These are phyloP conservation scores for Dentipellis fragilis DNA, from an alignment of 768 basidiomycete species.

Conservation along the genomic window DNA sequence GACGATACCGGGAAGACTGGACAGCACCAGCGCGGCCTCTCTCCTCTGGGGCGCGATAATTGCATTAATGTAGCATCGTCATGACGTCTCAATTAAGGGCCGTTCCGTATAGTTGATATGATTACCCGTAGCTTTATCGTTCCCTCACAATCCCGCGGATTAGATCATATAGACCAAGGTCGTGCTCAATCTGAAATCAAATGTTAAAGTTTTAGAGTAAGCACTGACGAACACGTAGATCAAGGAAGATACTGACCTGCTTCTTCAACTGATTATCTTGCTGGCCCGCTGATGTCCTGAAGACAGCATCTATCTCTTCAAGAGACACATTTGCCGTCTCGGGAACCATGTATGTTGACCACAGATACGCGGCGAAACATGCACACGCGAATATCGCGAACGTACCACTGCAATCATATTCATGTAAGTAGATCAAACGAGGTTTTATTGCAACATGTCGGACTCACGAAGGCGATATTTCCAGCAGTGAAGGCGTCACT, in stretches of 20 bases:
- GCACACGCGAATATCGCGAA: conserved; percentile 58
- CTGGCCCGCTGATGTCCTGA: conserved; percentile 44
- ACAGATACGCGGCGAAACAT: conserved; percentile 58
- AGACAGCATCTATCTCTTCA: conserved; percentile 67
- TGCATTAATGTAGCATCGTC: background rate
- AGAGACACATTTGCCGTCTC: conserved; percentile 71
- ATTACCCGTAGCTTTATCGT: background rate
- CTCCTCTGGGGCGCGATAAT: background rate
- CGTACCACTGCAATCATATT: conserved; percentile 36
- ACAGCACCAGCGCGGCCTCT: no score
- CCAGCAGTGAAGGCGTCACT: conserved; percentile 57
- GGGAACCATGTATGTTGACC: conserved; percentile 60
- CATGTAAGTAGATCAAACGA: background rate
- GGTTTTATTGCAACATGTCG: background rate
- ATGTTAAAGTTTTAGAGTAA: background rate
- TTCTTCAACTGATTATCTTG: conserved; percentile 41
- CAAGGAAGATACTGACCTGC: conserved; percentile 31
- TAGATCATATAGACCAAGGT: conserved; percentile 40
- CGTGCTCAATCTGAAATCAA: conserved; percentile 40
- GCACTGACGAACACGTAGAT: background rate
- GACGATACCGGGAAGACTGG: no score
- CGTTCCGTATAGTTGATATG: background rate
- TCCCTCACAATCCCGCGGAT: conserved; percentile 25
- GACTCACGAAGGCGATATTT: conserved; percentile 46
- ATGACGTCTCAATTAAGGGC: background rate